Percentiles rank a stretch among this genome's conserved stretches.
phyloP scores from a whole-genome alignment of 805 yeast species.

The Komagataella ulmi region DNA sequence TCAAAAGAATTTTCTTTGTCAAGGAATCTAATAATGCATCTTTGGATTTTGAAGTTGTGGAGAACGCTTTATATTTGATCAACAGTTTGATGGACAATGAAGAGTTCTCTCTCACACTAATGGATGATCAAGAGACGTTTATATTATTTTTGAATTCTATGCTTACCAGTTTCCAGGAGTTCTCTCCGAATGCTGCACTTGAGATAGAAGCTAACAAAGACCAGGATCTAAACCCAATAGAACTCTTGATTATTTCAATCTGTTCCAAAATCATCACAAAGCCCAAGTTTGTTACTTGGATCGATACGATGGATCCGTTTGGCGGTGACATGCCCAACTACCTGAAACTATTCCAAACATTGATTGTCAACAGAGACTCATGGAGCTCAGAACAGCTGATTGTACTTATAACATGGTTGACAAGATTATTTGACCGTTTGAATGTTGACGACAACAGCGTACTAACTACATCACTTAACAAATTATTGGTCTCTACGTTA shows the following conservation, averaged over 20 bases:
- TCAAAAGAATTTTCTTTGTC: not conserved
- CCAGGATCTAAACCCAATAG: conserved; percentile 4
- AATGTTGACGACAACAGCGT: conserved; percentile 5
- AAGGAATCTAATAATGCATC: not conserved
- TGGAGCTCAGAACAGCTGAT: conserved; percentile 26
- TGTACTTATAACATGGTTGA: conserved; percentile 27
- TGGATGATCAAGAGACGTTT: not conserved
- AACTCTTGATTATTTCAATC: conserved; percentile 11
- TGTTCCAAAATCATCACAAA: conserved; percentile 14
- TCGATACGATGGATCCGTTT: conserved; percentile 4
- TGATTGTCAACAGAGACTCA: conserved; percentile 22
- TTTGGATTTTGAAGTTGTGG: not conserved
- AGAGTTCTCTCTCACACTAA: not conserved
- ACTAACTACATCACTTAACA: not conserved
- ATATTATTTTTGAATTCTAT: not conserved
- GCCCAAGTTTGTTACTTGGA: conserved; percentile 18
- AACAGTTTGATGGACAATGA: not conserved
- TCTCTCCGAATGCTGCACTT: not conserved
- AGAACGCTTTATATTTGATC: not conserved
- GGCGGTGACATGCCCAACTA: not conserved
- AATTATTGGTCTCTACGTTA: conserved; percentile 11
- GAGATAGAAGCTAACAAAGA: not conserved
- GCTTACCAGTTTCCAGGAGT: not conserved
- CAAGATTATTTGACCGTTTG: conserved; percentile 15
- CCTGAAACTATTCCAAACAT: conserved; percentile 18